These are phyloP conservation scores for Cyclocybe aegerita DNA, from an alignment of 768 basidiomycete genomes.

Conservation along the genomic window DNA sequence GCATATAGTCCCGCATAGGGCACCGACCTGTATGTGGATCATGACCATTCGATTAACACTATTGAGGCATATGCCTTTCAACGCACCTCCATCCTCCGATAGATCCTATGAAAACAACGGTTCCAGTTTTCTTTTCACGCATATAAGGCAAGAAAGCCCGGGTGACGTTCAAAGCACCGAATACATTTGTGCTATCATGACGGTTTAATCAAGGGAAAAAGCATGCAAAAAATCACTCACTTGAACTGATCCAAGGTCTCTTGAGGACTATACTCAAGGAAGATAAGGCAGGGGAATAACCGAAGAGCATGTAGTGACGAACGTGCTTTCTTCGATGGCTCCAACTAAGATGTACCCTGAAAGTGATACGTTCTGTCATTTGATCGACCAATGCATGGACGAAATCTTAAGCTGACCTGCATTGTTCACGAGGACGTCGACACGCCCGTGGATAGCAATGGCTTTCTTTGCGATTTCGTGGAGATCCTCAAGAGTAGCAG, in stretches of 20 bases:
- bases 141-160: constrained; percentile 49
- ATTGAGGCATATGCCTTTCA: not conserved
- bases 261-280: constrained; percentile 31
- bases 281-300: not conserved
- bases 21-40: constrained; percentile 16
- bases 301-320: constrained; percentile 3
- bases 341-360: constrained; percentile 33
- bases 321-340: constrained; percentile 31
- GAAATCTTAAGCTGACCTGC: constrained; percentile 23
- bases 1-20: constrained; percentile 34
- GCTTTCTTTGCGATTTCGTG: constrained; percentile 27
- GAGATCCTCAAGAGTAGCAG: constrained; percentile 20
- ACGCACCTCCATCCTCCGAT: constrained; percentile 33
- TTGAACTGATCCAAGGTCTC: constrained; percentile 35
- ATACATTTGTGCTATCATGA: constrained; percentile 38
- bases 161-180: constrained; percentile 42
- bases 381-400: no score
- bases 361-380: not conserved
- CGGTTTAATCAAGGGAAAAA: not conserved
- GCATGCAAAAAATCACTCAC: constrained; percentile 14
- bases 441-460: constrained; percentile 29
- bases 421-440: constrained; percentile 46
- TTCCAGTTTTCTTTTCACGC: constrained; percentile 39
- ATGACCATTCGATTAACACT: not conserved
- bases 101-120: constrained; percentile 43